phyloP scores from a whole-genome alignment of 192 early-diverging fungal species.

The Podochytrium sp. region DNA sequence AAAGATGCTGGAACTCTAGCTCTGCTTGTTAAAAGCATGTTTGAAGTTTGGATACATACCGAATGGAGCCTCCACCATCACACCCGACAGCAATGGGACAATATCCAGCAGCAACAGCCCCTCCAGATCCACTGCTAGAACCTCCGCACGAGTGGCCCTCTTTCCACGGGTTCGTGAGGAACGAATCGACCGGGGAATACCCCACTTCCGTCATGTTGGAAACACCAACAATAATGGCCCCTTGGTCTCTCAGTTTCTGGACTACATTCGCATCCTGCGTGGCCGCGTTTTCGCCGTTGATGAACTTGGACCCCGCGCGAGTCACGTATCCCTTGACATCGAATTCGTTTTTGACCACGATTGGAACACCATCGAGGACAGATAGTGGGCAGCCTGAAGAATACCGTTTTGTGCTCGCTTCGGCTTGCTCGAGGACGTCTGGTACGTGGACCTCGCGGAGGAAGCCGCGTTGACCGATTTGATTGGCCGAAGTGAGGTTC shows the following conservation, averaged over 20 bases:
- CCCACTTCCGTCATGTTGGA: conserved; percentile 72
- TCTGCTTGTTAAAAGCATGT: too few relatives aligned
- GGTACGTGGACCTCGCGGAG: neutral
- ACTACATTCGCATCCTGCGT: conserved; percentile 56
- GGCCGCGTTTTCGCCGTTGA: conserved; percentile 55
- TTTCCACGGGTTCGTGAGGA: conserved; percentile 69
- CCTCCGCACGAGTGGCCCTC: conserved; percentile 66
- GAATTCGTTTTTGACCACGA: conserved; percentile 77
- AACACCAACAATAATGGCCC: conserved; percentile 68
- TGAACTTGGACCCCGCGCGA: conserved; percentile 61
- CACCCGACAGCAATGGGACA: conserved; percentile 70
- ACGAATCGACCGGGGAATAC: conserved; percentile 56
- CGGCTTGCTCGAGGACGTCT: conserved; percentile 49
- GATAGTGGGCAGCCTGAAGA: conserved; percentile 48
- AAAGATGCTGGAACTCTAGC: conserved; percentile 67
- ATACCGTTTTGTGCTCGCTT: conserved; percentile 60
- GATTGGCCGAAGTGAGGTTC: conserved; percentile 7
- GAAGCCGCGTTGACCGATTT: conserved; percentile 4
- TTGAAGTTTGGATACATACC: conserved; percentile 66
- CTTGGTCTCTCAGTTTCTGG: conserved; percentile 52
- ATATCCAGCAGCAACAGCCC: conserved; percentile 64
- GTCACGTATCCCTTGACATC: conserved; percentile 56
- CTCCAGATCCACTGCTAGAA: conserved; percentile 70
- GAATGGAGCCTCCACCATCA: conserved; percentile 53
- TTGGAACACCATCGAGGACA: conserved; percentile 73